phyloP scores from a whole-genome alignment of 2,329 filamentous ascomycete species.

The Epichloe baconii region DNA sequence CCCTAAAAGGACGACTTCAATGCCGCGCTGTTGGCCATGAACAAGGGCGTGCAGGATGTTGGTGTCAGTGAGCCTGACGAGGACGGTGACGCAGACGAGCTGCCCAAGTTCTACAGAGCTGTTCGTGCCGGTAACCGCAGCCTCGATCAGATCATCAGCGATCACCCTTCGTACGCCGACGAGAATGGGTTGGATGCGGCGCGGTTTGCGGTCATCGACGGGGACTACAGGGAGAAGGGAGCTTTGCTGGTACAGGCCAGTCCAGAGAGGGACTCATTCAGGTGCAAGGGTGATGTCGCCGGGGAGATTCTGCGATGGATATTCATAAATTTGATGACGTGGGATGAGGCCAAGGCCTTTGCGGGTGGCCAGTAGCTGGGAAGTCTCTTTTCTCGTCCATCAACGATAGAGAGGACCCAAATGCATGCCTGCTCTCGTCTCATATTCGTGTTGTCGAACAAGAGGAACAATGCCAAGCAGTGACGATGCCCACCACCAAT shows the following conservation, averaged over 20 bases:
- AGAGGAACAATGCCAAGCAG: background rate
- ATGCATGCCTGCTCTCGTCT: background rate
- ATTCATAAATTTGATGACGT: constrained; percentile 5
- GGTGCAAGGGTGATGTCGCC: constrained; percentile 1
- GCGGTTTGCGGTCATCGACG: constrained; percentile 1
- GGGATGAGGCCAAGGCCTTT: constrained; percentile 3
- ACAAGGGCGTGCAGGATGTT: background rate
- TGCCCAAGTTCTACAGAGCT: background rate
- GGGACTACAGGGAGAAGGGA: background rate
- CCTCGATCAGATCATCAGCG: background rate
- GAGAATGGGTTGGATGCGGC: background rate
- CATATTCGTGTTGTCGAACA: background rate
- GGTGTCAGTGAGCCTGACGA: background rate
- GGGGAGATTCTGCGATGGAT: constrained; percentile 5
- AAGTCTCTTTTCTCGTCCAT: background rate
- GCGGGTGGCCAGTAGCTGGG: background rate
- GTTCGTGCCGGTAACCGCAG: background rate
- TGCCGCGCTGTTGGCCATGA: background rate
- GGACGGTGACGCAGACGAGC: background rate
- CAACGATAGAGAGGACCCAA: too few relatives aligned
- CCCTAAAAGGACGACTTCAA: background rate
- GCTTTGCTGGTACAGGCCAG: background rate
- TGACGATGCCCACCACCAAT: background rate
- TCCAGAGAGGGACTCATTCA: constrained; percentile 1
- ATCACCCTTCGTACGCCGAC: background rate